A percentile compares a stretch with the other conserved stretches of the same genome.
Evolutionary conservation across 441 rosid species (phyloP).

Genomic region (Codiaeum variegatum): DNA sequence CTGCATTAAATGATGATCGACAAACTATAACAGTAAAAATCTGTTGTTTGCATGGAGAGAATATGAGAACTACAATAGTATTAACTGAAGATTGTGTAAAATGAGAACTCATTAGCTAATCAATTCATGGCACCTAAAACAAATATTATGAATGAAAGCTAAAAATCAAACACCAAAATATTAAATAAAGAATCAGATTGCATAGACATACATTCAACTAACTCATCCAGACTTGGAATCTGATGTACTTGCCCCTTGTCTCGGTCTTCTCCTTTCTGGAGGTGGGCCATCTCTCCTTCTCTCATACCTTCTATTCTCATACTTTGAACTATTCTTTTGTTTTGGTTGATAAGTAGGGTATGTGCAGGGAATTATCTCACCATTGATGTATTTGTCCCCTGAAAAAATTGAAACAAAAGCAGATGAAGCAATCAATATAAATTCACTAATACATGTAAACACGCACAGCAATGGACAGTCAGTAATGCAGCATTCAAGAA

Average conservation of each 20-base stretch:
- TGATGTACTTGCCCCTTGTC: conserved; percentile 45
- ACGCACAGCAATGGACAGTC: not conserved
- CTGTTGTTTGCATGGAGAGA: not conserved
- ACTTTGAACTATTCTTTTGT: conserved; percentile 54
- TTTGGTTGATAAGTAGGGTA: conserved; percentile 95
- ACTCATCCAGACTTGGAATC: conserved; percentile 47
- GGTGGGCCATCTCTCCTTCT: conserved; percentile 86
- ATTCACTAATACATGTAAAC: not conserved
- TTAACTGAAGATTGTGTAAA: not conserved
- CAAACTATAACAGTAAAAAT: not conserved
- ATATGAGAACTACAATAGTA: not conserved
- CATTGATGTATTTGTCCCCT: conserved; percentile 94
- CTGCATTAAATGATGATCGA: not conserved
- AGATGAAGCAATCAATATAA: not conserved
- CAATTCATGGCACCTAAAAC: not conserved
- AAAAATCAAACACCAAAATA: not conserved
- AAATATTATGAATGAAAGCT: not conserved
- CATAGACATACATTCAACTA: not conserved
- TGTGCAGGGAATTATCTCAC: conserved; percentile 85
- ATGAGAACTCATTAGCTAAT: not conserved
- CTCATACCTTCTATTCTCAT: conserved; percentile 66
- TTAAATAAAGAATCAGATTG: not conserved
- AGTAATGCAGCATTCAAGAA: not conserved
- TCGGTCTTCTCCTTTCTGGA: conserved; percentile 54
- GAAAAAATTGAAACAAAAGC: not conserved